Evolutionary conservation across 2,329 filamentous ascomycete species (phyloP).

Genomic region (Alternaria arbusti): DNA sequence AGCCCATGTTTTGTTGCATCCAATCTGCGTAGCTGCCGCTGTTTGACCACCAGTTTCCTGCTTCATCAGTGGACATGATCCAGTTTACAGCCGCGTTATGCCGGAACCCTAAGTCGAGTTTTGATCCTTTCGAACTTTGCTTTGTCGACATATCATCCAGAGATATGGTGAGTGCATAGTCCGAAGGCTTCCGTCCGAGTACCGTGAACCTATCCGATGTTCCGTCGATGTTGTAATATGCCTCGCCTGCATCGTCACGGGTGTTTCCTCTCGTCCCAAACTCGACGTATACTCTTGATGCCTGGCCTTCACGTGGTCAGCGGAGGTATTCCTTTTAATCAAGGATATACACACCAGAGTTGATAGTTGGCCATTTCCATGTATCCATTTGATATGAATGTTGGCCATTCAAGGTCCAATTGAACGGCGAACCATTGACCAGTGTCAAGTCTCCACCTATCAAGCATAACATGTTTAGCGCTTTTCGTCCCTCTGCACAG

Average conservation of each 20-base stretch:
- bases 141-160: constrained; percentile 38
- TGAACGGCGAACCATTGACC: constrained; percentile 51
- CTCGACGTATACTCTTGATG: constrained; percentile 41
- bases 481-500: background rate
- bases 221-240: constrained; percentile 40
- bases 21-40: constrained; percentile 45
- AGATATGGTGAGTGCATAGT: constrained; percentile 41
- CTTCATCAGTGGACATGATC: constrained; percentile 47
- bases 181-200: constrained; percentile 37
- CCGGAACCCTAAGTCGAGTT: constrained; percentile 44
- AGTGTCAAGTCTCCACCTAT: constrained; percentile 47
- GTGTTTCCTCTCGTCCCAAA: constrained; percentile 37
- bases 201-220: constrained; percentile 41
- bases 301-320: constrained; percentile 23
- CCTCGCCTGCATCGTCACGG: constrained; percentile 45
- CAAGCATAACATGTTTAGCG: background rate
- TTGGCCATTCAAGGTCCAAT: constrained; percentile 41
- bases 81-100: constrained; percentile 47
- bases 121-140: constrained; percentile 41
- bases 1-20: constrained; percentile 51
- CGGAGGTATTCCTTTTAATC: background rate
- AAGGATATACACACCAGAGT: constrained; percentile 23
- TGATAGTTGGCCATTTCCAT: constrained; percentile 46
- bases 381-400: constrained; percentile 49
- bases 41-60: constrained; percentile 46